Evolutionary conservation across 2,329 filamentous ascomycete genomes (phyloP), one percentile per base, ranked within the genome.

Genomic region (Colletotrichum sp.): DNA sequence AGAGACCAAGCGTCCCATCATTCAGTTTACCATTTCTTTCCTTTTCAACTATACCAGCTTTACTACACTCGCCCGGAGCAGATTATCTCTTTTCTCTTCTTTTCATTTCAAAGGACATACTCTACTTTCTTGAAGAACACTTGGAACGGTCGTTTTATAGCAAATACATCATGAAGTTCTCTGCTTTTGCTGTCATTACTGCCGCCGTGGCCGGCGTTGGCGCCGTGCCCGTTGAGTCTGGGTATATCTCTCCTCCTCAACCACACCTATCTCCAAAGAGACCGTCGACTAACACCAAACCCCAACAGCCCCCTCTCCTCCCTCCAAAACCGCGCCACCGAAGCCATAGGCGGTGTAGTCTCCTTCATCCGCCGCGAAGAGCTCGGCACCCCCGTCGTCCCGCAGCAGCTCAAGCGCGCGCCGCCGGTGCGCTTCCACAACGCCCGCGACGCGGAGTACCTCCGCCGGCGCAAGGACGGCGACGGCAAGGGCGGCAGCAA

Each of bases 351-450:
- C 63, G 63, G 63, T 32, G 43, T 75, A 56, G 63, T 73, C 26
- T 52, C 38, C 63, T 63, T 73, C 63, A 73, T 73, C 56, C 69
- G 69, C 56, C 56, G 73, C 69, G 73, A 75, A 14, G 56, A 75
- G 32, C 62, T 34, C 56, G 69, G 69, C 18, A 13, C 34, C 6
- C 24, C 73, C 21, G 63, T 64, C 56, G 43, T 73, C 16, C 56
- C 68, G 21, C 56, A 58, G 13, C 38, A 73, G 18, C 48, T 68
- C 16, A 67, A 63, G 38, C 73, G 73, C 2, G 36, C 38, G 3
- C 48, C 56, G 3, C 55, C 63, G 36, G 38, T 75, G n/a, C 69
- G 69, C 12, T 68, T 75, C 56, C 63, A 68, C 43, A 68, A 36
- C 63, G 62, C n/a, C 14, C 73, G 64, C 32, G 56, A 52, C n/a